These are phyloP conservation scores for Stachybotrys echinatus DNA, from an alignment of 2,329 filamentous ascomycete genomes.

Conservation along the genomic window DNA sequence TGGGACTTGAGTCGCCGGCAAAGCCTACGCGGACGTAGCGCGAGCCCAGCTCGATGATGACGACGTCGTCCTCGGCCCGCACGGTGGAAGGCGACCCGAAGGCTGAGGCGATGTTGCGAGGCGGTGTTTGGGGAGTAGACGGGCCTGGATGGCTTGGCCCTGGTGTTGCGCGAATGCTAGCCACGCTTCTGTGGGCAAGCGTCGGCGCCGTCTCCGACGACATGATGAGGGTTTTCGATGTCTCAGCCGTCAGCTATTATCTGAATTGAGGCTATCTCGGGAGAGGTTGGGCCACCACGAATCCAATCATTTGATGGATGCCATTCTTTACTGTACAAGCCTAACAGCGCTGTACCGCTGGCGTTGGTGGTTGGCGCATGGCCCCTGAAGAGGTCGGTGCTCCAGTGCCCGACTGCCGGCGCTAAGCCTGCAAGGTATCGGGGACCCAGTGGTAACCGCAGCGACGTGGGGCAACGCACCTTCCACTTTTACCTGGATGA, in stretches of 20 bases:
- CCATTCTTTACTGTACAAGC: background rate
- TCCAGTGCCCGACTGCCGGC: background rate
- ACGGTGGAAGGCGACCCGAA: conserved; percentile 57
- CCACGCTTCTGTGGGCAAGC: conserved; percentile 53
- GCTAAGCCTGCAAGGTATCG: background rate
- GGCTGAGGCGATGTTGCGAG: conserved; percentile 46
- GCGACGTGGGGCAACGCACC: conserved; percentile 21
- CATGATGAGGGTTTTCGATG: background rate
- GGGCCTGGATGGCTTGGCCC: conserved; percentile 25
- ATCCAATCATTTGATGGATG: no score
- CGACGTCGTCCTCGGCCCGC: conserved; percentile 73
- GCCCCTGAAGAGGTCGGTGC: conserved; percentile 9
- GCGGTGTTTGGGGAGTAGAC: conserved; percentile 56
- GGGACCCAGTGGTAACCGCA: conserved; percentile 18
- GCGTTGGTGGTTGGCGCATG: conserved; percentile 6
- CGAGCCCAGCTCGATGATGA: conserved; percentile 79
- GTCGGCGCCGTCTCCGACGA: conserved; percentile 10
- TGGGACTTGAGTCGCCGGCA: conserved; percentile 75
- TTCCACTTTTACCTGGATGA: no score
- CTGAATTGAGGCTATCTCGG: no score
- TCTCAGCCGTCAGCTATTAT: conserved; percentile 11
- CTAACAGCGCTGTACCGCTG: background rate
- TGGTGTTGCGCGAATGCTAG: conserved; percentile 47
- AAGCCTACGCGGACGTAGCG: conserved; percentile 78
- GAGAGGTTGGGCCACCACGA: no score